Base-by-base conservation (phyloP, 2,329 filamentous ascomycete genomes). In the Colletotrichum plurivorum region DNA sequence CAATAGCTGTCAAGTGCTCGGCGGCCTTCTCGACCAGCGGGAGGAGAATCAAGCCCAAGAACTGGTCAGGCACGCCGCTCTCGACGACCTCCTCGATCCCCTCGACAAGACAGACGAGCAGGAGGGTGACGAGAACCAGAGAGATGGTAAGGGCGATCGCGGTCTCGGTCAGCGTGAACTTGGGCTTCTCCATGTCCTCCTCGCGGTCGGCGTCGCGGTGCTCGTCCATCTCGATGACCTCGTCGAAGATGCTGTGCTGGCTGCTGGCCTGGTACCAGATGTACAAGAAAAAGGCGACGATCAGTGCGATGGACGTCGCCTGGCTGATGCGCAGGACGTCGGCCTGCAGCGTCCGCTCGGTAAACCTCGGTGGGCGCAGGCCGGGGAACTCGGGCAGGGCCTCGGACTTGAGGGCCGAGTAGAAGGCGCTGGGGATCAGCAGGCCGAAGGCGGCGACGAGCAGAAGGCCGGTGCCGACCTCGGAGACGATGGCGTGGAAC, bases 11-110 rank as follows among this genome's bases (percentile, higher is more conserved):
- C 46, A 93, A 78, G 76, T 93, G 91, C 73, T 93, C 91, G 2
- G 91, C 91, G 0, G 88, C 87, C 75, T 93, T 93, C 74, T 93
- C 91, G 2, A 93, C 91, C 2, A 93, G 81, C 3, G 90, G 87
- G 5, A 93, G 81, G 0, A 93, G 82, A 58, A 92, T 92, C 25
- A 93, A 79, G 75, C 90, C 78, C 51, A 80, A 59, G 16, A 78
- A 79, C 39, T 80, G 78, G 16, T 78, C 77, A 0, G 77, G 76
- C 0, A 82, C 71, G 1, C 76, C 77, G 15, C 70, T 74, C 25
- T 78, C 74, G 0, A 81, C 77, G 5, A 80, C 88, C 73, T 82
- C 82, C 15, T 88, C 84, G 59, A 93, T 93, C 72, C 92, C 80
- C 53, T 89, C 82, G 8, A 93, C 91, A n/a, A 93, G 79, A 73